Conservation (phyloP, 805 yeast genomes). For the Cyberlindnera saturnus region DNA sequence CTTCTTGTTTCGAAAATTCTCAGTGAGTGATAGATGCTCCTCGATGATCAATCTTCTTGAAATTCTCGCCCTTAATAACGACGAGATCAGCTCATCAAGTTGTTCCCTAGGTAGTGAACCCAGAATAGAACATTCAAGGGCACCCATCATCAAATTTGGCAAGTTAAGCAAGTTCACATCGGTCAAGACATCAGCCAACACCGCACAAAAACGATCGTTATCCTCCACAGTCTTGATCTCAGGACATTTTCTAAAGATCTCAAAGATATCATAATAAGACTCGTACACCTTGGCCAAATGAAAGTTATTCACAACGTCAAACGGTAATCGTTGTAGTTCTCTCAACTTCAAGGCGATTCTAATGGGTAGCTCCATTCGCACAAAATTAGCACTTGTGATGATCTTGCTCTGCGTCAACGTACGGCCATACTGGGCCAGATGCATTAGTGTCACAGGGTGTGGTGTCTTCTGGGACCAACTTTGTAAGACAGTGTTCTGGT, state of each 20-base stretch:
- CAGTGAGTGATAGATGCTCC: constrained; percentile 79
- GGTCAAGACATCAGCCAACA: constrained; percentile 53
- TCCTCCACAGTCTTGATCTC: constrained; percentile 64
- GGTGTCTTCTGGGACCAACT: constrained; percentile 62
- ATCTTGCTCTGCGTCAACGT: constrained; percentile 70
- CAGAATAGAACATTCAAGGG: constrained; percentile 69
- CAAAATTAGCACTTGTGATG: constrained; percentile 81
- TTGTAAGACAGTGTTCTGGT: constrained; percentile 67
- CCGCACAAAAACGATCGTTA: constrained; percentile 64
- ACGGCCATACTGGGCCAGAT: constrained; percentile 85
- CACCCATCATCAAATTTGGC: constrained; percentile 91
- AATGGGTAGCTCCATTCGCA: constrained; percentile 76
- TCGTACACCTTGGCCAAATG: constrained; percentile 87
- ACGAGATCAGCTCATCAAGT: constrained; percentile 69
- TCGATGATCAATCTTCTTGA: constrained; percentile 87
- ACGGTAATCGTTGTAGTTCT: constrained; percentile 79
- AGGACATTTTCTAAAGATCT: constrained; percentile 71
- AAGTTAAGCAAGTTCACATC: constrained; percentile 77
- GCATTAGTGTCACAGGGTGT: constrained; percentile 86
- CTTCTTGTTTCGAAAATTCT: constrained; percentile 37
- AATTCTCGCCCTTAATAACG: constrained; percentile 77
- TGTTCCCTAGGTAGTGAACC: constrained; percentile 50
- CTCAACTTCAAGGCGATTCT: constrained; percentile 75
- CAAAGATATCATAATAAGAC: constrained; percentile 82
- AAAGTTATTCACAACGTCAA: constrained; percentile 74